A percentile compares a stretch with the other conserved stretches of the same genome.
phyloP scores from a whole-genome alignment of 2,329 filamentous ascomycete species.

The Fusarium annulatum region DNA sequence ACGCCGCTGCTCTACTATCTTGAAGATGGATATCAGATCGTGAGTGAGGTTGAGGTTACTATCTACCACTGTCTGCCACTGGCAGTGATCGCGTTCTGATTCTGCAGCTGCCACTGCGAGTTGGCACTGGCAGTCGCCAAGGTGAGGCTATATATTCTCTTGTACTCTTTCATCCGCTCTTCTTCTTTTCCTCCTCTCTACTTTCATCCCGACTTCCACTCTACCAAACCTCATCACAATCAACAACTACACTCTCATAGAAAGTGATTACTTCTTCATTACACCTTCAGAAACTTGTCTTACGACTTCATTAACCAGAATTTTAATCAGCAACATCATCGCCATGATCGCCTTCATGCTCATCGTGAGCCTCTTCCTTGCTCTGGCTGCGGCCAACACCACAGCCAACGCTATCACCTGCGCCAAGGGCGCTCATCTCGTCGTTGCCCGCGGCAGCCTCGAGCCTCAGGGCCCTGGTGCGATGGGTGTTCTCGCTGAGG shows the following conservation, averaged over 20 bases:
- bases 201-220: not conserved
- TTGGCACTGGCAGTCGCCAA: not conserved
- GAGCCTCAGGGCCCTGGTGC: constrained; percentile 36
- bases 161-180: not conserved
- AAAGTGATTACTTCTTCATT: too few species aligned
- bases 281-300: too few species aligned
- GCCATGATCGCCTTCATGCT: constrained; percentile 22
- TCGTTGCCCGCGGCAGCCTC: constrained; percentile 34
- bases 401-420: not conserved
- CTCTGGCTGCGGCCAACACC: not conserved
- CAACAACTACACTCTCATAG: too few species aligned
- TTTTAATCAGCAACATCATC: not conserved
- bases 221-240: too few species aligned
- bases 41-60: not conserved
- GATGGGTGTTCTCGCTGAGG: constrained; percentile 23
- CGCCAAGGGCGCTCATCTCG: constrained; percentile 30
- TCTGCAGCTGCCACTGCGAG: not conserved
- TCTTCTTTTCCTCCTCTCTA: not conserved
- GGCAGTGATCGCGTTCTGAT: not conserved
- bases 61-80: not conserved
- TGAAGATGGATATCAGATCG: constrained; percentile 1
- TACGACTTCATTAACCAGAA: too few species aligned
- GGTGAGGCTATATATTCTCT: constrained; percentile 6
- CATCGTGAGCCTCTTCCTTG: not conserved
- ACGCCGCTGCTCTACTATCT: not conserved